Percentiles rank a stretch among this genome's conserved stretches.
phyloP scores from a whole-genome alignment of 148 eudicot species.

The Tetragonia tetragonoides region DNA sequence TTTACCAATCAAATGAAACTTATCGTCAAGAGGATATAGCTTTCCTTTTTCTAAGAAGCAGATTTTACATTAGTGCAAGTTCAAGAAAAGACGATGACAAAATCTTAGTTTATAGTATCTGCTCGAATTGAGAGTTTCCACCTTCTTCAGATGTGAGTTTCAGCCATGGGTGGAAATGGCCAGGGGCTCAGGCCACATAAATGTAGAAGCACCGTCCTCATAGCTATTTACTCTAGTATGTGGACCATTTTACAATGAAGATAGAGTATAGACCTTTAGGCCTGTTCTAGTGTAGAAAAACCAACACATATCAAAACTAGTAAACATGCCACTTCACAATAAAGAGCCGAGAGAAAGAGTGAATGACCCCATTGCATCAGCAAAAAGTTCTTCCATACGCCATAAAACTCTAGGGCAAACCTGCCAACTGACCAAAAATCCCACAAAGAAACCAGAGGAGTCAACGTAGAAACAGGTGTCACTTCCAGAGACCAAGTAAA shows the following conservation, averaged over 20 bases:
- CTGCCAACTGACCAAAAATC: background rate
- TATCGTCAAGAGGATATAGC: background rate
- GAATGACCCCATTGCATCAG: background rate
- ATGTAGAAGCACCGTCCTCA: background rate
- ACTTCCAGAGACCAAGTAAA: background rate
- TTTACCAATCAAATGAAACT: background rate
- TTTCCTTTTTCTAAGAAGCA: background rate
- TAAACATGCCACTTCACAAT: background rate
- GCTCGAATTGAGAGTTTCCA: background rate
- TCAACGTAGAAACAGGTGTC: background rate
- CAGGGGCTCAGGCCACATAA: background rate
- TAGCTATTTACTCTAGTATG: background rate
- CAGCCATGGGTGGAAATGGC: background rate
- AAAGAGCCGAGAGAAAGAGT: background rate
- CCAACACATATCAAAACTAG: background rate
- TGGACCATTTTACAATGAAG: background rate
- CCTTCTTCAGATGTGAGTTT: background rate
- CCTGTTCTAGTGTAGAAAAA: background rate
- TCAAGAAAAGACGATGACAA: background rate
- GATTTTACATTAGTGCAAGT: background rate
- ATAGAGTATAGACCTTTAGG: background rate
- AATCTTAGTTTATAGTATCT: background rate
- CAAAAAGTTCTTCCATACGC: background rate
- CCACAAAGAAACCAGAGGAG: background rate
- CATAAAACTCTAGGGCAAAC: background rate